These are phyloP conservation scores for Vinca minor DNA, from an alignment of 257 asterid species.

Conservation along the genomic window DNA sequence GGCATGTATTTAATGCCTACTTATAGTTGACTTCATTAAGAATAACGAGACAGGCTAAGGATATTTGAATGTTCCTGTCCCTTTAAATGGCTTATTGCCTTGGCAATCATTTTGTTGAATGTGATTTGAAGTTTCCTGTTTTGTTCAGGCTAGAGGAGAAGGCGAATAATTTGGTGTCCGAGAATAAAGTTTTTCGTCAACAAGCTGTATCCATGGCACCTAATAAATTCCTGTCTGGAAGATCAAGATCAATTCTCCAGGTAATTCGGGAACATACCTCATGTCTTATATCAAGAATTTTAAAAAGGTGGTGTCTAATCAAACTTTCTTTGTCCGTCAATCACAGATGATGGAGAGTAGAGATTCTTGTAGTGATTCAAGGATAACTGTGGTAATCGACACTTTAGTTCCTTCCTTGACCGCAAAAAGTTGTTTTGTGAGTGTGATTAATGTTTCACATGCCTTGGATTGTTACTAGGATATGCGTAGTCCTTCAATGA, in stretches of 20 bases:
- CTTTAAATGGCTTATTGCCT: no score
- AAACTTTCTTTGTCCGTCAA: slow-evolving; percentile 25
- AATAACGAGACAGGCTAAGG: no score
- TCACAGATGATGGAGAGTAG: slow-evolving; percentile 81
- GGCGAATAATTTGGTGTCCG: slow-evolving; percentile 75
- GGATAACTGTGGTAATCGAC: slow-evolving; percentile 56
- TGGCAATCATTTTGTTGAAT: not conserved
- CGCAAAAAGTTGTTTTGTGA: slow-evolving; percentile 15
- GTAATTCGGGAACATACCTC: slow-evolving; percentile 30
- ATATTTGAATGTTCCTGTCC: not conserved
- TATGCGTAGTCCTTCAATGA: slow-evolving; percentile 68
- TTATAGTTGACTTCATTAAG: no score
- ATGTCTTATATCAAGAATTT: slow-evolving; percentile 1
- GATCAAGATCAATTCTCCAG: slow-evolving; percentile 92
- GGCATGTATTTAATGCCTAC: no score
- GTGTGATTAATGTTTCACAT: slow-evolving; percentile 12
- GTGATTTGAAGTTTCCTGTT: slow-evolving; percentile 5
- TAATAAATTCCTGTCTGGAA: slow-evolving; percentile 87
- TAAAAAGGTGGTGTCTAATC: slow-evolving; percentile 13
- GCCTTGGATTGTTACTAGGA: slow-evolving; percentile 49
- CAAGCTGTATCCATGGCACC: slow-evolving; percentile 95
- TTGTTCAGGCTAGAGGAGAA: slow-evolving; percentile 81
- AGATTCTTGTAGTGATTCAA: slow-evolving; percentile 48
- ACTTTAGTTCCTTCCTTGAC: slow-evolving; percentile 14
- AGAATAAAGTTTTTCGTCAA: slow-evolving; percentile 97